phyloP scores from a whole-genome alignment of 345 rosid species.

The Rhodamnia rubescens region DNA sequence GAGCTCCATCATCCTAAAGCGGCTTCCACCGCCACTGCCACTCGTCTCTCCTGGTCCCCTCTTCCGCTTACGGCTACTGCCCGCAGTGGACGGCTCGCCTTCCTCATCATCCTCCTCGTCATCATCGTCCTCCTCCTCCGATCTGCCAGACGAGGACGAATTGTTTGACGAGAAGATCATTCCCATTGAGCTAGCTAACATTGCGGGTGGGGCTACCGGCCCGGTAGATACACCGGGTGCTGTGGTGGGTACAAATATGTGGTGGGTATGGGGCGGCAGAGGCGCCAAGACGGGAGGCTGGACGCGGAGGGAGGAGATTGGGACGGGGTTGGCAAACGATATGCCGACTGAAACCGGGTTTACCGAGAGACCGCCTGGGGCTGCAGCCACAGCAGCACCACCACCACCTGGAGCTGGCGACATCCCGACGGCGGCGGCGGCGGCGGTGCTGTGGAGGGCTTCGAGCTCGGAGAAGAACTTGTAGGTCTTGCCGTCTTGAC shows the following conservation, averaged over 20 bases:
- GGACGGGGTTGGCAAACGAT: conserved; percentile 2
- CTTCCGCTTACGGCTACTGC: conserved; percentile 58
- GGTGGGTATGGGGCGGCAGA: not conserved
- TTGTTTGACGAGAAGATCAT: conserved; percentile 53
- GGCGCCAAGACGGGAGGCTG: conserved; percentile 5
- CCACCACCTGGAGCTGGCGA: not conserved
- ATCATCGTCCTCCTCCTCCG: conserved; percentile 41
- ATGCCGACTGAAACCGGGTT: not conserved
- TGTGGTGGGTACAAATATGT: not conserved
- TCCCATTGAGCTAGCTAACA: conserved; percentile 12
- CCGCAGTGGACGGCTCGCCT: conserved; percentile 22
- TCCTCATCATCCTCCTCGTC: conserved; percentile 23
- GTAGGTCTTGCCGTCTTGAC: conserved; percentile 79
- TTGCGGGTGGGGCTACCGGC: not conserved
- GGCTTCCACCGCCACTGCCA: conserved; percentile 5
- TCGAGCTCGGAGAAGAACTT: conserved; percentile 78
- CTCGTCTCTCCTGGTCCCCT: conserved; percentile 16
- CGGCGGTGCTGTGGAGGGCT: conserved; percentile 39
- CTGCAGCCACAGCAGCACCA: not conserved
- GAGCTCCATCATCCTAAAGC: conserved; percentile 54
- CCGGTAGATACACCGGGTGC: not conserved
- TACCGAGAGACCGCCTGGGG: not conserved
- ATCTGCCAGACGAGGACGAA: conserved; percentile 46
- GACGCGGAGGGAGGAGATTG: not conserved
- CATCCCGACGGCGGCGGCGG: conserved; percentile 8